A percentile compares a stretch with the other conserved stretches of the same genome.
Conservation (phyloP, 1,284 basidiomycete genomes). For the Cryptococcus deneoformans region DNA sequence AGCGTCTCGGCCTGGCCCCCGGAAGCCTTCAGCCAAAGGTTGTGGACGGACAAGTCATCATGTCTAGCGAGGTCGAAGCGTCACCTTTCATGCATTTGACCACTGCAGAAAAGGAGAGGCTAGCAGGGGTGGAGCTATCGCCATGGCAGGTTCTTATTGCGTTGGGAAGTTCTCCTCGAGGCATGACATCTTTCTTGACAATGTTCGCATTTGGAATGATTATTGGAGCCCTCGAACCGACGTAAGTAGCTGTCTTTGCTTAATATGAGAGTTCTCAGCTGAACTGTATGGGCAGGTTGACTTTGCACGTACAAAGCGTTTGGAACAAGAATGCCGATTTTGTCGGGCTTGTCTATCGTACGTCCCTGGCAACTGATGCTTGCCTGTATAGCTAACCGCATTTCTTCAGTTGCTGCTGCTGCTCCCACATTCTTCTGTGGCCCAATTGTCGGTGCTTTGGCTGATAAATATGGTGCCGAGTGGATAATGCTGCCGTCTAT, state of each 20-base stretch:
- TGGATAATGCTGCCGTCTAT: conserved; percentile 58
- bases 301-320: conserved; percentile 60
- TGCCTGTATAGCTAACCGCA: neutral
- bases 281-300: conserved; percentile 51
- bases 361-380: neutral
- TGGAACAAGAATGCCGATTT: conserved; percentile 62
- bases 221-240: conserved; percentile 36
- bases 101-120: conserved; percentile 1
- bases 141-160: conserved; percentile 52
- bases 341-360: conserved; percentile 65
- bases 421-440: conserved; percentile 62
- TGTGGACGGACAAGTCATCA: neutral
- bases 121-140: conserved; percentile 28
- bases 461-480: conserved; percentile 63
- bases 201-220: conserved; percentile 60
- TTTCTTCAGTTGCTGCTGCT: conserved; percentile 57
- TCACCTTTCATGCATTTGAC: neutral
- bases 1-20: conserved; percentile 31
- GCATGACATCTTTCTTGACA: conserved; percentile 56
- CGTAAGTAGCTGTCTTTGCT: conserved; percentile 16
- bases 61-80: neutral
- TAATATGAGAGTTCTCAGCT: neutral
- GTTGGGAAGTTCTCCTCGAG: conserved; percentile 58
- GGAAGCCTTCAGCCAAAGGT: neutral
- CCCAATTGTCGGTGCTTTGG: conserved; percentile 60